Conservation (phyloP, 2,329 filamentous ascomycete genomes). For the Alternaria sp. region DNA sequence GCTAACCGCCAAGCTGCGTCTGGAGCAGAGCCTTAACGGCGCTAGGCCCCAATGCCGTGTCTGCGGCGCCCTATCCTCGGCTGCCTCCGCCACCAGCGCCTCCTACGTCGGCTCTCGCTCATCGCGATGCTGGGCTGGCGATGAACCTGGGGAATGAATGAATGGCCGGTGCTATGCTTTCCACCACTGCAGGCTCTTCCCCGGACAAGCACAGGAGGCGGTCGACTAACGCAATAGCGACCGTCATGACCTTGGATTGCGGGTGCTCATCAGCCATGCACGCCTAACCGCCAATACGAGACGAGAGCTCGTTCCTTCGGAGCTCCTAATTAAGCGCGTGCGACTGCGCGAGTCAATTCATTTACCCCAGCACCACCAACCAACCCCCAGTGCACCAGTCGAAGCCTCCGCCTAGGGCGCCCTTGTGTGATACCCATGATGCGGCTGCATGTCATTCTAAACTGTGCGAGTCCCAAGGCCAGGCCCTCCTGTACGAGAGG, state of each 20-base stretch:
- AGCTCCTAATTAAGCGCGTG: conserved; percentile 8
- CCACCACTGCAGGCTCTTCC: background rate
- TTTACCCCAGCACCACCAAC: conserved; percentile 6
- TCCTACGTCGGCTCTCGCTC: background rate
- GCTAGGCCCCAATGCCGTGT: conserved; percentile 2
- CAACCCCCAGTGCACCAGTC: background rate
- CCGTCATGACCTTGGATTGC: background rate
- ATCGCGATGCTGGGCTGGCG: background rate
- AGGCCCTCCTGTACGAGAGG: background rate
- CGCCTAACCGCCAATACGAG: conserved; percentile 7
- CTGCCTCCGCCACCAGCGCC: background rate
- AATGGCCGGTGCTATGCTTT: conserved; percentile 1
- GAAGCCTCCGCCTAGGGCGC: background rate
- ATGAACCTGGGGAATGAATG: background rate
- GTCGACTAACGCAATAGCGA: background rate
- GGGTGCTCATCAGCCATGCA: background rate
- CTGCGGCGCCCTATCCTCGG: conserved; percentile 4
- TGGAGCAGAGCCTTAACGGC: background rate
- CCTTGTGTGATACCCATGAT: background rate
- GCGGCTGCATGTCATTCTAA: background rate
- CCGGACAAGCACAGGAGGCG: background rate
- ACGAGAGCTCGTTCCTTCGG: background rate
- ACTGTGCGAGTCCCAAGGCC: background rate
- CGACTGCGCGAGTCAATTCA: background rate
- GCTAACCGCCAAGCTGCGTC: conserved; percentile 6